Evolutionary conservation across 306 rosid species (phyloP).

Genomic region (Dryas octopetala): DNA sequence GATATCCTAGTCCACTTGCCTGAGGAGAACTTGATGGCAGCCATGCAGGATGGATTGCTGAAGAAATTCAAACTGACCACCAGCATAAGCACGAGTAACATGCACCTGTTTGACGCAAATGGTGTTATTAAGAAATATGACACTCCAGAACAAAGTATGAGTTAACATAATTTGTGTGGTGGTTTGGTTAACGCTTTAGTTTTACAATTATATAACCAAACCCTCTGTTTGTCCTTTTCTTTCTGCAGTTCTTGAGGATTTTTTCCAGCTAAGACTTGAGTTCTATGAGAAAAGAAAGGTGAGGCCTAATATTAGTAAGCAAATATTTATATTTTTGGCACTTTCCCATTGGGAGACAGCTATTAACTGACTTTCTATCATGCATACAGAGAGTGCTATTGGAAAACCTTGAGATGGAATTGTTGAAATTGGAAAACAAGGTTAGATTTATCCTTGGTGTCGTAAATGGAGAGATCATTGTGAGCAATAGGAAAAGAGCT

Average conservation of each 20-base stretch:
- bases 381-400: slow-evolving; percentile 61
- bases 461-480: slow-evolving; percentile 76
- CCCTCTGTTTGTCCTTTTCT: slow-evolving; percentile 14
- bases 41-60: slow-evolving; percentile 73
- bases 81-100: slow-evolving; percentile 68
- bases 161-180: not conserved
- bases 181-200: not conserved
- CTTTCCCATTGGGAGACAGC: not conserved
- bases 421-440: slow-evolving; percentile 76
- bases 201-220: not conserved
- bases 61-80: slow-evolving; percentile 75
- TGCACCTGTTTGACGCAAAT: slow-evolving; percentile 84
- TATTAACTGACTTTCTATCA: slow-evolving; percentile 10
- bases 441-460: slow-evolving; percentile 86
- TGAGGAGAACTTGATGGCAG: slow-evolving; percentile 48
- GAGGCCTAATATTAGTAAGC: not conserved
- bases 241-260: slow-evolving; percentile 82
- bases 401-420: slow-evolving; percentile 57
- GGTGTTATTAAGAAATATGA: slow-evolving; percentile 86
- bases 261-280: slow-evolving; percentile 66
- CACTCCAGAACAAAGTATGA: slow-evolving; percentile 77
- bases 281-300: slow-evolving; percentile 89
- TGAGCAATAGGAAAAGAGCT: slow-evolving; percentile 71
- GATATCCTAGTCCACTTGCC: slow-evolving; percentile 62
- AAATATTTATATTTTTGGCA: not conserved